Conservation (phyloP, 306 rosid genomes). For the Oxytropis ochrocephala region DNA sequence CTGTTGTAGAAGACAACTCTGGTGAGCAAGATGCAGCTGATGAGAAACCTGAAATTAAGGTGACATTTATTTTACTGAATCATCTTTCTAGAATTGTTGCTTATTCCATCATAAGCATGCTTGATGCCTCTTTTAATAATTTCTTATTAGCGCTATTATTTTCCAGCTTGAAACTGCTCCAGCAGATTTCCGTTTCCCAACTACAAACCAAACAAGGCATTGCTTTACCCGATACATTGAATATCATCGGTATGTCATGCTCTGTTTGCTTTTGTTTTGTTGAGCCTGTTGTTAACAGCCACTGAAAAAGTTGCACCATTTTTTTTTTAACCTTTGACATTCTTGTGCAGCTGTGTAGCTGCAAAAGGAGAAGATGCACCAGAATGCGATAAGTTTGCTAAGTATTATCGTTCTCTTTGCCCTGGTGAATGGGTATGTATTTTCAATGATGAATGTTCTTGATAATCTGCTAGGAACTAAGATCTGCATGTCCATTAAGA, state of each 20-base stretch:
- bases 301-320: not conserved
- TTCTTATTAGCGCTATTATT: constrained; percentile 18
- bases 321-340: constrained; percentile 6
- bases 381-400: constrained; percentile 83
- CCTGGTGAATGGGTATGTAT: constrained; percentile 97
- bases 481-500: not conserved
- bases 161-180: constrained; percentile 96
- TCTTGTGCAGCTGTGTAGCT: constrained; percentile 57
- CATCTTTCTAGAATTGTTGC: not conserved
- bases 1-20: constrained; percentile 31
- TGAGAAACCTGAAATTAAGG: constrained; percentile 79
- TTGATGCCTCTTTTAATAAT: not conserved
- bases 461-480: not conserved
- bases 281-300: not conserved
- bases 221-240: constrained; percentile 93
- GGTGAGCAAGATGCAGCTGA: constrained; percentile 55
- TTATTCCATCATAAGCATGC: not conserved
- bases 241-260: constrained; percentile 62
- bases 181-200: constrained; percentile 92
- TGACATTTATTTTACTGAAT: constrained; percentile 19
- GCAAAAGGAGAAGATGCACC: constrained; percentile 89
- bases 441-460: constrained; percentile 5
- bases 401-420: constrained; percentile 89
- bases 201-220: constrained; percentile 96
- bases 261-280: not conserved